Base-by-base conservation (phyloP, 805 yeast species). In the Phaffomyces antillensis region DNA sequence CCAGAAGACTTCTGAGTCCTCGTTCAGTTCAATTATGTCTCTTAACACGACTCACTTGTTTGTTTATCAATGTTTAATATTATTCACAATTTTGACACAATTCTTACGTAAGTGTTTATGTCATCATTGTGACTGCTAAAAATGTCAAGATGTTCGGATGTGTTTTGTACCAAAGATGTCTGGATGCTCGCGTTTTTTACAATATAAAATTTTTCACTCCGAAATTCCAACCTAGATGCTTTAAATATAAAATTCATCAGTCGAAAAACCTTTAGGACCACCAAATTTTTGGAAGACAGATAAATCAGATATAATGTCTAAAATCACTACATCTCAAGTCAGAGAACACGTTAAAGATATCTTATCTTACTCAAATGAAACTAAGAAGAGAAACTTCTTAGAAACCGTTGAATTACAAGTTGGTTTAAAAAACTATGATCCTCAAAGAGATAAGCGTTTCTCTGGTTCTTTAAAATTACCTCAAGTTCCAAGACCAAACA, bases 391-490 rank as follows among this genome's bases (percentile, higher is more conserved):
- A 85, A 93, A 93, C 96, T 93, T 93, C 81, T 86, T 91, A 77
- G 99, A 93, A 85, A 91, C 99, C 75, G 90, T 93, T 67, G 99
- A 93, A 81, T 82, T 93, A 72, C 99, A 93, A 81, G 96, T 93
- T 70, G 99, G 99, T 76, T 83, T 93, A 66, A 93, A 93, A 90
- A 93, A 93, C 96, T 93, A 93, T 78, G 99, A 93, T 75, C 98
- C 99, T 71, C 99, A 93, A 82, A 90, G 99, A 87, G 99, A 93
- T 79, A 93, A 93, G 90, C 98, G 99, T 89, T 93, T 93, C 97
- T 91, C 98, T 72, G 99, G 99, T 79, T 70, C 98, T 70, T 83
- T 93, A 78, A 93, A 83, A 79, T 81, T 93, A 66, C 99, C 99
- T 70, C 83, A 82, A 70, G 96, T 95, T 61, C 99, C 99, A 80